Evolutionary conservation across 192 early-diverging fungal genomes (phyloP), one percentile per base, ranked within the genome.

Genomic region (Rhizophagus prolifer): DNA sequence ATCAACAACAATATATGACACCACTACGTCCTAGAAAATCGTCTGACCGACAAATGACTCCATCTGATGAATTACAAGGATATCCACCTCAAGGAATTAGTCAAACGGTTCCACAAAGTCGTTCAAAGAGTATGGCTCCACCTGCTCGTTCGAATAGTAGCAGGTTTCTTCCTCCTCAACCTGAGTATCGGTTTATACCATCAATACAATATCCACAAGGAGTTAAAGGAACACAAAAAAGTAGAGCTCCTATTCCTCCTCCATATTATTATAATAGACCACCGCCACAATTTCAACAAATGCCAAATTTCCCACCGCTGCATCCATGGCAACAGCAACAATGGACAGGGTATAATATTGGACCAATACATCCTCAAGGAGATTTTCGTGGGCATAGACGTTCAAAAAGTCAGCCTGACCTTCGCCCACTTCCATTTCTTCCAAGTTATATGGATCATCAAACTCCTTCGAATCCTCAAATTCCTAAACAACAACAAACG

Each of bases 311-410:
- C 25, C 26, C 26, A 62, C 26, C 61, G 1, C 8, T 13, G 19
- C 12, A 62, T 62, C 26, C 61, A 26, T 16, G 26, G 26, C 61
- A 62, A 62, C 61, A 62, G 28, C 61, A 62, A 62, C 61, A 62
- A 62, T 28, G 26, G 26, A 0, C 7, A 26, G 9, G 13, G 2
- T 13, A 13, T 14, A 62, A 62, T 62, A 10, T 28, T 62, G 4
- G 12, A 26, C 23, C 9, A 12, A 1, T 26, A 4, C 26, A 25
- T 7, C 61, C n/a, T 3, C 3, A 62, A 26, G 61, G 23, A 14
- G 9, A 23, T 62, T 23, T 62, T 9, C 61, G 26, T 2, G 12
- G 16, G 14, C 61, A 62, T 4, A 62, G 61, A 14, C 61, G 61
- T 62, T 62, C 61, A 62, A 62, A 25, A 25, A 62, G 61, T 28